Evolutionary conservation across 495 filamentous ascomycete genomes (phyloP).

Genomic region (Neurospora discreta): DNA sequence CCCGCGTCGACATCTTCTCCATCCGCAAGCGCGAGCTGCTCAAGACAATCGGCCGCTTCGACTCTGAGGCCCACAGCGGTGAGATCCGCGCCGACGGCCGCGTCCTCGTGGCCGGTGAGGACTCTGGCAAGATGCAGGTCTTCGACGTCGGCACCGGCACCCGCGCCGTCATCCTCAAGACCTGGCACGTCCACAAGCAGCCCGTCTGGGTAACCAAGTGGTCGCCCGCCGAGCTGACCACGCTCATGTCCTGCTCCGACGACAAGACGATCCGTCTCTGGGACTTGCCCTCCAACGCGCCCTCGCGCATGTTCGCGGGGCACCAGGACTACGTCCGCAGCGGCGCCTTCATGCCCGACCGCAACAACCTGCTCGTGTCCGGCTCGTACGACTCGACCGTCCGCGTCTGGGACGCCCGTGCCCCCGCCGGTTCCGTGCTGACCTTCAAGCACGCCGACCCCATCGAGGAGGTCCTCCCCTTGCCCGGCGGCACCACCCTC

Average conservation of each 20-base stretch:
- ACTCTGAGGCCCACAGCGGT: conserved; percentile 75
- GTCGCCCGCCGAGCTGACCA: conserved; percentile 74
- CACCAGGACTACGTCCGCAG: conserved; percentile 87
- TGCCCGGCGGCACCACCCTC: conserved; percentile 75
- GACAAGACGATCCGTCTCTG: conserved; percentile 87
- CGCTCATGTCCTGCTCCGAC: conserved; percentile 73
- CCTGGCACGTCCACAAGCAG: conserved; percentile 92
- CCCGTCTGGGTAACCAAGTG: conserved; percentile 88
- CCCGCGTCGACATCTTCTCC: conserved; percentile 85
- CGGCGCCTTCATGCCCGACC: conserved; percentile 75
- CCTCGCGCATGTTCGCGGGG: conserved; percentile 67
- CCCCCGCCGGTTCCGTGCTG: conserved; percentile 58
- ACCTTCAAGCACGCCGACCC: conserved; percentile 85
- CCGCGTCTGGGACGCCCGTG: conserved; percentile 81
- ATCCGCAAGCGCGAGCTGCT: conserved; percentile 77
- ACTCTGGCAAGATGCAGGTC: conserved; percentile 80
- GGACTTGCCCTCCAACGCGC: conserved; percentile 76
- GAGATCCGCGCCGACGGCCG: conserved; percentile 82
- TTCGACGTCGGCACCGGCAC: conserved; percentile 61
- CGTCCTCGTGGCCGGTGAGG: conserved; percentile 81
- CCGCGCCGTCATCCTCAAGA: conserved; percentile 84
- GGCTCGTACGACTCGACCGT: conserved; percentile 94
- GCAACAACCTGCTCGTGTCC: conserved; percentile 64
- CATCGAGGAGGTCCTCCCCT: conserved; percentile 74
- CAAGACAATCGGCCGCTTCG: conserved; percentile 87